Evolutionary conservation across 805 yeast species (phyloP).

Genomic region (Ogataea salicorniae): DNA sequence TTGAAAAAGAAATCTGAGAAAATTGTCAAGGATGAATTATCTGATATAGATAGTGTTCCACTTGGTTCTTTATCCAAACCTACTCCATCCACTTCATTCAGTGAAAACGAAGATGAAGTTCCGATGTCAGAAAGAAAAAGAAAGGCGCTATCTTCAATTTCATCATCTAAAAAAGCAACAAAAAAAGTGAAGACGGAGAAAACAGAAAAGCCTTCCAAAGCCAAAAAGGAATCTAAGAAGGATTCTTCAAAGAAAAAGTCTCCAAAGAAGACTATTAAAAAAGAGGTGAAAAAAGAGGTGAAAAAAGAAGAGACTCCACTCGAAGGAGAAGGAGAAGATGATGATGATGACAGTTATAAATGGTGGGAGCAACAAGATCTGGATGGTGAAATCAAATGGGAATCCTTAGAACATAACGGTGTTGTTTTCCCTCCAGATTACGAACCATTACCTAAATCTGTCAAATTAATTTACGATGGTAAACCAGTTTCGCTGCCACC

Average conservation of each 20-base stretch:
- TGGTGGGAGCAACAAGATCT: slow-evolving; percentile 81
- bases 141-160: slow-evolving; percentile 1
- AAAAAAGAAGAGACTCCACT: slow-evolving; percentile 16
- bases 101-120: slow-evolving; percentile 13
- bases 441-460: slow-evolving; percentile 74
- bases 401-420: slow-evolving; percentile 79
- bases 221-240: slow-evolving; percentile 12
- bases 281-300: slow-evolving; percentile 4
- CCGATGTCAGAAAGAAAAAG: slow-evolving; percentile 11
- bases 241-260: slow-evolving; percentile 2
- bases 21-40: not conserved
- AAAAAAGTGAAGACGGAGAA: not conserved
- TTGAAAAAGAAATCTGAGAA: slow-evolving; percentile 4
- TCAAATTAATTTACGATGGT: slow-evolving; percentile 72
- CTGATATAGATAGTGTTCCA: slow-evolving; percentile 12
- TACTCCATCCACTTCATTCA: slow-evolving; percentile 14
- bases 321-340: slow-evolving; percentile 38
- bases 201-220: slow-evolving; percentile 1
- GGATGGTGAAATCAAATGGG: slow-evolving; percentile 82
- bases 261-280: slow-evolving; percentile 7
- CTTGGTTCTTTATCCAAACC: slow-evolving; percentile 3
- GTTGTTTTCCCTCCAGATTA: slow-evolving; percentile 92
- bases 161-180: slow-evolving; percentile 8
- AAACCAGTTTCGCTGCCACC: slow-evolving; percentile 68
- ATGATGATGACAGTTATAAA: slow-evolving; percentile 58